Base-by-base conservation (phyloP, 495 filamentous ascomycete species). In the Aspergillus mulundensis region DNA sequence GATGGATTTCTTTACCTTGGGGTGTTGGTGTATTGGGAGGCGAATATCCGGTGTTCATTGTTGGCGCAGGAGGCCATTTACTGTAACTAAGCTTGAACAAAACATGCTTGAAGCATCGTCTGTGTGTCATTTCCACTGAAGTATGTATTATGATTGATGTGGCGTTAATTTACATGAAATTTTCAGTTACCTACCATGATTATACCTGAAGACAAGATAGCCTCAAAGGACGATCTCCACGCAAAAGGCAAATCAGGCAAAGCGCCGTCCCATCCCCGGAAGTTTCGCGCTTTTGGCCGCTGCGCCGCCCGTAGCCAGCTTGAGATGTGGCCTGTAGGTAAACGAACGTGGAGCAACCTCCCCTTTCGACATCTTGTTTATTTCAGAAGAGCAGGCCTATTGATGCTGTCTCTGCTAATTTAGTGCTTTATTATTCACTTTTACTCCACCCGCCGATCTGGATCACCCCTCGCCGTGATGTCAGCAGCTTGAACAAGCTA, bases 291-390 rank as follows among this genome's bases (percentile, higher is more conserved):
- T 18, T 63, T 51, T 70, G 69, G 70, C 69, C 66, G 66, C 66
- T 57, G 45, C 62, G 72, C 57, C 61, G 19, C 19, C 70, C 73
- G 66, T 68, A 72, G 58, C n/a, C 52, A 66, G 62, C 69, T 68
- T 44, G 59, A 62, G 61, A 71, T 59, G 71, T 72, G 70, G 68
- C 71, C 67, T 64, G 60, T 69, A 58, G 20, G 19, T 47, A 11
- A 42, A 49, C 18, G n/a, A 42, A 49, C 18, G 23, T 15, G 14
- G 19, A 25, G 7, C 12, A 21, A 5, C 34, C 23, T 39, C 42
- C 11, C 10, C 21, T 32, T 36, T 4, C 25, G 23, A 16, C 23
- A 28, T 3, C 5, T 24, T 12, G 12, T 42, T 39, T n/a, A 18
- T 1, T 18, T 1, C 38, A 4, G n/a, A 18, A 18, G 15, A 40